A percentile compares a stretch with the other conserved stretches of the same genome.
phyloP scores from a whole-genome alignment of 225 moss, liverwort and hornwort species.

The Ulota crispa region DNA sequence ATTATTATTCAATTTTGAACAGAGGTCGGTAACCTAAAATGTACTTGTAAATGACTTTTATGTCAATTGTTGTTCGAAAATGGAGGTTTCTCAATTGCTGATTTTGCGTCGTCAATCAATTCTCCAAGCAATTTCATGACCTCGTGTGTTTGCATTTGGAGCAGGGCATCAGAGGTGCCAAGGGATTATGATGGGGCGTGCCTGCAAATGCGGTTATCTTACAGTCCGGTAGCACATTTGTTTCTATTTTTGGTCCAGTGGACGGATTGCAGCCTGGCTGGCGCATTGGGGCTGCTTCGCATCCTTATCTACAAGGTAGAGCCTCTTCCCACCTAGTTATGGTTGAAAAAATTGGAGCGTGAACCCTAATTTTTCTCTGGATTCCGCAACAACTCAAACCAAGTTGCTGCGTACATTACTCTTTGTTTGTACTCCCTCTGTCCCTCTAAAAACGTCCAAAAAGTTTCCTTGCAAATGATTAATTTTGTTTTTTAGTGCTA shows the following conservation, averaged over 20 bases:
- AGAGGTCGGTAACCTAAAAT: neutral
- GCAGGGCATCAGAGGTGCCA: slow-evolving; percentile 90
- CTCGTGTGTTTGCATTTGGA: slow-evolving; percentile 4
- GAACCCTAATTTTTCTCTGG: neutral
- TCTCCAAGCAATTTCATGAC: neutral
- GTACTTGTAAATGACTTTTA: neutral
- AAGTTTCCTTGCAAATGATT: too few species aligned
- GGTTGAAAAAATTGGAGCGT: neutral
- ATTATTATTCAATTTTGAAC: neutral
- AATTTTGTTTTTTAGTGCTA: too few species aligned
- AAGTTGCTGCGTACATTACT: neutral
- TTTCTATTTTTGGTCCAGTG: slow-evolving; percentile 83
- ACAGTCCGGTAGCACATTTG: slow-evolving; percentile 86
- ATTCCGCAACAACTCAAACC: neutral
- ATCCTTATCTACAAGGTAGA: slow-evolving; percentile 92
- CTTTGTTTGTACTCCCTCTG: too few species aligned
- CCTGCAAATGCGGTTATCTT: slow-evolving; percentile 90
- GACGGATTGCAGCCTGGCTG: slow-evolving; percentile 96
- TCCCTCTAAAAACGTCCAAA: too few species aligned
- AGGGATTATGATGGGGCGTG: slow-evolving; percentile 88
- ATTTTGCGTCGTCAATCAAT: neutral
- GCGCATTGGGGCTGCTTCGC: slow-evolving; percentile 80
- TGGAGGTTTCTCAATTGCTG: neutral
- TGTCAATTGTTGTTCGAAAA: neutral
- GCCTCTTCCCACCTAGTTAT: slow-evolving; percentile 13